Conservation (phyloP, 106 monocot species). For the Iris macrosiphon region DNA sequence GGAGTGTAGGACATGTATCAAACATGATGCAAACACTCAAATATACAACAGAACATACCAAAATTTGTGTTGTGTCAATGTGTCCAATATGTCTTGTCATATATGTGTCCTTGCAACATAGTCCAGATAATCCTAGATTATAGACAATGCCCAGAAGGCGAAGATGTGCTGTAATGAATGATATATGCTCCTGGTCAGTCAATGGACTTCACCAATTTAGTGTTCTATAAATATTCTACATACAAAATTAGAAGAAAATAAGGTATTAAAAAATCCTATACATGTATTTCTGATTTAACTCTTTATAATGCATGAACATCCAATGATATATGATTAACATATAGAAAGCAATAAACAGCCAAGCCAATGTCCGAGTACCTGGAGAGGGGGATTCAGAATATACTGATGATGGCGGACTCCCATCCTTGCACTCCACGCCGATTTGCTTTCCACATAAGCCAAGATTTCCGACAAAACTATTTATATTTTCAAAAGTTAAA, state of each 20-base stretch:
- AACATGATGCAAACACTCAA: not conserved
- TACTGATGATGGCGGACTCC: conserved; percentile 19
- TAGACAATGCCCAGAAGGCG: not conserved
- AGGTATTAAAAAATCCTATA: not conserved
- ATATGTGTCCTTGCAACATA: no score
- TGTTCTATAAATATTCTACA: no score
- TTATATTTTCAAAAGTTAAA: no score
- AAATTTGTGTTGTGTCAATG: not conserved
- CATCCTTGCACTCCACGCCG: conserved; percentile 55
- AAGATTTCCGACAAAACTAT: conserved; percentile 78
- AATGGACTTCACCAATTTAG: not conserved
- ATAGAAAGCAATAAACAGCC: no score
- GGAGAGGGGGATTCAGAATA: conserved; percentile 30
- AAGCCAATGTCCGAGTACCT: conserved; percentile 14
- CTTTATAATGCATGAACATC: not conserved
- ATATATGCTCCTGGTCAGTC: not conserved
- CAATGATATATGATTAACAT: no score
- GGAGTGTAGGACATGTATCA: no score
- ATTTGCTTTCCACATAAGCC: conserved; percentile 83
- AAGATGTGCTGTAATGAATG: not conserved
- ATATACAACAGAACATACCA: not conserved
- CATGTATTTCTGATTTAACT: not conserved
- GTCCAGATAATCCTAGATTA: not conserved
- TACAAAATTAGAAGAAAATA: no score
- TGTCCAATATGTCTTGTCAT: no score